These are phyloP conservation scores for Lentinula boryana DNA, from an alignment of 768 basidiomycete genomes.

Conservation along the genomic window DNA sequence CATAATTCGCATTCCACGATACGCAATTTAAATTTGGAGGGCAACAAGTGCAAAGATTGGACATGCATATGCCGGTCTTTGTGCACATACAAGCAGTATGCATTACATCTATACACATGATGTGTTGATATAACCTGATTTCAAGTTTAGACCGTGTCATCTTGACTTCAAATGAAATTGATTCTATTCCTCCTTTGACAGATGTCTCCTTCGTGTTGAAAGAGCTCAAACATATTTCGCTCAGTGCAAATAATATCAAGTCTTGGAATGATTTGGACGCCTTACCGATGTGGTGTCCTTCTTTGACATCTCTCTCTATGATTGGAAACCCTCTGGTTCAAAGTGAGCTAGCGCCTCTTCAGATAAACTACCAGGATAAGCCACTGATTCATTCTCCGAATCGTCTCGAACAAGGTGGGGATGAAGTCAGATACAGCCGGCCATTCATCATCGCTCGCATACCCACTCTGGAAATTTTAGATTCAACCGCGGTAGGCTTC, in stretches of 20 bases:
- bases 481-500: constrained; percentile 55
- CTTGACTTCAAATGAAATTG: constrained; percentile 57
- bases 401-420: constrained; percentile 23
- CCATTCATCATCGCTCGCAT: constrained; percentile 64
- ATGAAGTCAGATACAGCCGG: constrained; percentile 36
- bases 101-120: constrained; percentile 12
- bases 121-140: constrained; percentile 9
- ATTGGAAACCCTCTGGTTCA: constrained; percentile 59
- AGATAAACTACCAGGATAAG: background rate
- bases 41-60: constrained; percentile 61
- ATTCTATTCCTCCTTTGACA: constrained; percentile 38
- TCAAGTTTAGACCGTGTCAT: constrained; percentile 60
- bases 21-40: constrained; percentile 61
- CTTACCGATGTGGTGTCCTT: constrained; percentile 63
- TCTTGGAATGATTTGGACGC: constrained; percentile 63
- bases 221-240: constrained; percentile 49
- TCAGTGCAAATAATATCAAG: constrained; percentile 55
- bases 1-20: constrained; percentile 22
- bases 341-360: constrained; percentile 26
- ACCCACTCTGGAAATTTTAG: constrained; percentile 53
- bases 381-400: background rate
- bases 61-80: constrained; percentile 38
- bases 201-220: constrained; percentile 20
- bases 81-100: constrained; percentile 39
- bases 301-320: constrained; percentile 54